Conservation (phyloP, 2,329 filamentous ascomycete genomes). For the Dryadomyces quercus-mongolicae region DNA sequence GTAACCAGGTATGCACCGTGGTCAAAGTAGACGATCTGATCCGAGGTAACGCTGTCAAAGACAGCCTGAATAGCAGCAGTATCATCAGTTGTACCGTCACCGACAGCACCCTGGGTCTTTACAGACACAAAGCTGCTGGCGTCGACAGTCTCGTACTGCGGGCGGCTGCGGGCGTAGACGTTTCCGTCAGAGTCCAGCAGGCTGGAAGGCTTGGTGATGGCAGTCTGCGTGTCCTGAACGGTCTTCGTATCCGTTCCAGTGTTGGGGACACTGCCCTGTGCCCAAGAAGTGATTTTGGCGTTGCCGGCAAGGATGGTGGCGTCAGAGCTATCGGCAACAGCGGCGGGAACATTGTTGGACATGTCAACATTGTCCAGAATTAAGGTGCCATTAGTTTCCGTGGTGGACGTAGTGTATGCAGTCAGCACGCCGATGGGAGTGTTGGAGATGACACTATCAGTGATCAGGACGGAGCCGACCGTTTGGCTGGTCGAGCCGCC, state of each 20-base stretch:
- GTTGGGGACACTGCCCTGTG: conserved; percentile 58
- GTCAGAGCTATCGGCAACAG: conserved; percentile 45
- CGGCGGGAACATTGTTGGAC: conserved; percentile 48
- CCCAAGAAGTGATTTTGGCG: conserved; percentile 56
- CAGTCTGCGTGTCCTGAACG: conserved; percentile 46
- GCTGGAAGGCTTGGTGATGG: conserved; percentile 49
- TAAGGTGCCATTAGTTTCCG: conserved; percentile 65
- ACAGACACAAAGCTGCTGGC: conserved; percentile 68
- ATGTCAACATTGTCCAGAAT: conserved; percentile 89
- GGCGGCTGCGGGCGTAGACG: conserved; percentile 76
- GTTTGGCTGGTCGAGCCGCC: conserved; percentile 46
- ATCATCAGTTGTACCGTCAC: conserved; percentile 80
- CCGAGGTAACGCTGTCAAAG: conserved; percentile 52
- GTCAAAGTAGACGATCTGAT: conserved; percentile 62
- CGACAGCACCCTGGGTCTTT: conserved; percentile 71
- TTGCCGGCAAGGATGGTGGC: conserved; percentile 59
- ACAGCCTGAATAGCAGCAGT: conserved; percentile 72
- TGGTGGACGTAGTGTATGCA: conserved; percentile 46
- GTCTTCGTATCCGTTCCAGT: conserved; percentile 32
- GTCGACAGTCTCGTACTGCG: conserved; percentile 64
- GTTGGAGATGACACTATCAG: conserved; percentile 69
- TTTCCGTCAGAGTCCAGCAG: conserved; percentile 55
- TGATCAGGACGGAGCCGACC: conserved; percentile 73
- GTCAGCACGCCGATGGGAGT: conserved; percentile 68
- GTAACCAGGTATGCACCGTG: conserved; percentile 62